Evolutionary conservation across 129 eudicot genomes (phyloP).

Genomic region (Dittrichia graveolens): DNA sequence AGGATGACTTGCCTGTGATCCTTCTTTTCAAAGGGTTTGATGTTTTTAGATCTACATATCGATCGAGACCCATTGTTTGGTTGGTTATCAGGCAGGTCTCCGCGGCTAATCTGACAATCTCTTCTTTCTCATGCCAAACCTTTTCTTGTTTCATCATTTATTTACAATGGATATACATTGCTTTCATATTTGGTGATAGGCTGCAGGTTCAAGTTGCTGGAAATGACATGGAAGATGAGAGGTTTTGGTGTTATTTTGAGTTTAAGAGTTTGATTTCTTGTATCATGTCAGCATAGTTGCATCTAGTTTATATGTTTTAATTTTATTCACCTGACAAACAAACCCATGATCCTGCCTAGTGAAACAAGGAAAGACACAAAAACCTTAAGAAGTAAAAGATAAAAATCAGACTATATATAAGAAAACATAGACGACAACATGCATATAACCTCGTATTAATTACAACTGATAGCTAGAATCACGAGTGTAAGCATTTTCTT

Average conservation of each 20-base stretch:
- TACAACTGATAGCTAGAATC: no score
- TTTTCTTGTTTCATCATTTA: conserved; percentile 24
- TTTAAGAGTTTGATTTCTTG: conserved; percentile 3
- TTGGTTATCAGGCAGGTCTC: conserved; percentile 50
- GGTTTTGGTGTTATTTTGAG: not conserved
- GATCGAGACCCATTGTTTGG: conserved; percentile 16
- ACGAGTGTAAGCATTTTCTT: no score
- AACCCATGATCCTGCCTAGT: no score
- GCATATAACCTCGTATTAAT: no score
- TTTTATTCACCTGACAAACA: no score
- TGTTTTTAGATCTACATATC: not conserved
- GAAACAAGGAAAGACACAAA: no score
- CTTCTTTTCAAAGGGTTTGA: conserved; percentile 25
- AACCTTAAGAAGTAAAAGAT: no score
- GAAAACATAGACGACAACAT: no score
- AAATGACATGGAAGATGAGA: not conserved
- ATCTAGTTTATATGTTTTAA: no score
- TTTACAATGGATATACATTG: not conserved
- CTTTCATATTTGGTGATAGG: not conserved
- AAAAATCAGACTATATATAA: no score
- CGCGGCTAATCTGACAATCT: conserved; percentile 55
- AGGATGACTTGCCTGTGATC: conserved; percentile 75
- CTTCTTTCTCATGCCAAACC: conserved; percentile 43
- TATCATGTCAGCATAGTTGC: not conserved
- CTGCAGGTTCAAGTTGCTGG: not conserved